Conservation (phyloP, 164 flowering plant genomes). For the Platanus orientalis region DNA sequence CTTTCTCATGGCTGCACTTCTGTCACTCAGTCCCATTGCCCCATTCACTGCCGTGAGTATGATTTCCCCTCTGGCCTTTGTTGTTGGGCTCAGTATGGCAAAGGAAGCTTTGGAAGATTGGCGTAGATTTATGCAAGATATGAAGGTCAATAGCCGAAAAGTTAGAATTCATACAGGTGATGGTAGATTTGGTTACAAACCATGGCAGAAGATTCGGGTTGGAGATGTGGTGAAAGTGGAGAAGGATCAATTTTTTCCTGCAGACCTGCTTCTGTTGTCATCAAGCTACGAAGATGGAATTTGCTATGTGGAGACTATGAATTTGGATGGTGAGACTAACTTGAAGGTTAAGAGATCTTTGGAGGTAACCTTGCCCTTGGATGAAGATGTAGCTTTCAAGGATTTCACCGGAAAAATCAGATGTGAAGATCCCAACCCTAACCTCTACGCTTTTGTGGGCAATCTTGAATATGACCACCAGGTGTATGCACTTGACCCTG, state of each 20-base stretch:
- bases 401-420: slow-evolving; percentile 53
- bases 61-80: slow-evolving; percentile 42
- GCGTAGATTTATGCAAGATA: slow-evolving; percentile 59
- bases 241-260: slow-evolving; percentile 81
- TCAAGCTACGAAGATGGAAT: slow-evolving; percentile 77
- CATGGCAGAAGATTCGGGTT: slow-evolving; percentile 66
- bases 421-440: slow-evolving; percentile 89
- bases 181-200: slow-evolving; percentile 39
- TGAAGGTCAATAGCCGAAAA: slow-evolving; percentile 65
- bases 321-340: slow-evolving; percentile 90
- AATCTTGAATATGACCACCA: slow-evolving; percentile 52
- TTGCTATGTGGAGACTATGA: slow-evolving; percentile 90
- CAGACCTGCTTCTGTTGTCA: slow-evolving; percentile 72
- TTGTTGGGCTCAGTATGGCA: slow-evolving; percentile 45
- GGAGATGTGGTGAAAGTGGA: slow-evolving; percentile 76
- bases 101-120: slow-evolving; percentile 50
- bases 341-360: slow-evolving; percentile 71
- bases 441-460: slow-evolving; percentile 69
- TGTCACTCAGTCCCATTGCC: slow-evolving; percentile 34
- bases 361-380: slow-evolving; percentile 48
- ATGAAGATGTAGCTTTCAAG: slow-evolving; percentile 46
- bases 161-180: slow-evolving; percentile 52
- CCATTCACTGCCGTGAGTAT: slow-evolving; percentile 41
- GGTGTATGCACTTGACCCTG: slow-evolving; percentile 54
- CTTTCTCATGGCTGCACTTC: slow-evolving; percentile 39